A percentile compares a stretch with the other conserved stretches of the same genome.
phyloP scores from a whole-genome alignment of 108 stramenopile genomes.

The Nitzschia sp. region DNA sequence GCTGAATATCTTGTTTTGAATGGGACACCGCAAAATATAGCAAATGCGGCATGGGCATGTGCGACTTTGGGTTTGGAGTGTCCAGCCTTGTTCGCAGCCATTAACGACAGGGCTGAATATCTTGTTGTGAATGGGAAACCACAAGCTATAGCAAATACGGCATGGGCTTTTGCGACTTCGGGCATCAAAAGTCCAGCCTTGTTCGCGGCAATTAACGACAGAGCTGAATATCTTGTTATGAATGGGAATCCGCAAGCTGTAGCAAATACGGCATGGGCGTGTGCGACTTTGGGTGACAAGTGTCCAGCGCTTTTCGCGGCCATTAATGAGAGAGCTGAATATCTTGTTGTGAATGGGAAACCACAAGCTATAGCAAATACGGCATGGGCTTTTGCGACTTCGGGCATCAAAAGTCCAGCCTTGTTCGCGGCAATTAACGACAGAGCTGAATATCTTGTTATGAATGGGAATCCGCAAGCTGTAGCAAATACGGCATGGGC shows the following conservation, averaged over 20 bases:
- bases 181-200: not conserved
- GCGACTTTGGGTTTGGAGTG: slow-evolving; percentile 9
- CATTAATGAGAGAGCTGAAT: not conserved
- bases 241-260: slow-evolving; percentile 13
- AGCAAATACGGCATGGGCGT: slow-evolving; percentile 24
- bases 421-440: slow-evolving; percentile 14
- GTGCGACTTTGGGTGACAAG: not conserved
- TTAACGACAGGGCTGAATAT: slow-evolving; percentile 7
- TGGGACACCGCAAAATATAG: slow-evolving; percentile 12
- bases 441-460: slow-evolving; percentile 7
- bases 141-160: slow-evolving; percentile 23
- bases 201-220: slow-evolving; percentile 10
- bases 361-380: slow-evolving; percentile 18
- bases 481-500: slow-evolving; percentile 30
- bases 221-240: not conserved
- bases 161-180: slow-evolving; percentile 23
- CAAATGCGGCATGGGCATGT: slow-evolving; percentile 27
- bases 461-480: slow-evolving; percentile 16
- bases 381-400: slow-evolving; percentile 25
- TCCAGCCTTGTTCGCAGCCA: slow-evolving; percentile 2
- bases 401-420: not conserved
- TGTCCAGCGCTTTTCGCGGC: not conserved
- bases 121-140: slow-evolving; percentile 14
- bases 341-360: not conserved
- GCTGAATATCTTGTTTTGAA: not conserved